Conservation (phyloP, 306 rosid genomes). For the Prosopis cineraria region DNA sequence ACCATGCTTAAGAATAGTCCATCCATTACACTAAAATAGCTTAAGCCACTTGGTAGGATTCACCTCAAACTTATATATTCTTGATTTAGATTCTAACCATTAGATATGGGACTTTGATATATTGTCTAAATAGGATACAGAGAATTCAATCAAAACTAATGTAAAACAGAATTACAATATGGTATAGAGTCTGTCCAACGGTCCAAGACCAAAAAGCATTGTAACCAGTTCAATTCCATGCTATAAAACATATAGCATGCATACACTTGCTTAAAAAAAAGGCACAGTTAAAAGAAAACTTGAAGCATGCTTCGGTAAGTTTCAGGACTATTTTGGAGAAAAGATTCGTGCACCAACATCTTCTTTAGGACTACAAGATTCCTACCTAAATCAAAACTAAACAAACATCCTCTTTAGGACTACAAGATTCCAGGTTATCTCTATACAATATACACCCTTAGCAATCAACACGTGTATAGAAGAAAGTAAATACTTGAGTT, state of each 20-base stretch:
- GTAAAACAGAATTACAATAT: conserved; percentile 3
- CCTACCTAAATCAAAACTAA: no score
- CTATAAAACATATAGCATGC: not conserved
- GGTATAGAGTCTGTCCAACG: not conserved
- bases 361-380: not conserved
- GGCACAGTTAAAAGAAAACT: not conserved
- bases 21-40: not conserved
- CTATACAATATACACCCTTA: not conserved
- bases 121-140: not conserved
- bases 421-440: not conserved
- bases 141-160: not conserved
- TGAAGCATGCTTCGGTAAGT: not conserved
- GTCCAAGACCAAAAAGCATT: not conserved
- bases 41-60: not conserved
- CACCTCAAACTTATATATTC: not conserved
- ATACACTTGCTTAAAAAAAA: not conserved
- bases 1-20: not conserved
- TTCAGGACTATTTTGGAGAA: not conserved
- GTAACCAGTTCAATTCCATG: not conserved
- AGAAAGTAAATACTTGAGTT: not conserved
- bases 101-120: not conserved
- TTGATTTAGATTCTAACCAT: not conserved
- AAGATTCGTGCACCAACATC: not conserved
- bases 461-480: not conserved
- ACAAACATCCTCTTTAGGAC: not conserved